These are phyloP conservation scores for Glonium stellatum DNA, from an alignment of 495 filamentous ascomycete species.

Conservation along the genomic window DNA sequence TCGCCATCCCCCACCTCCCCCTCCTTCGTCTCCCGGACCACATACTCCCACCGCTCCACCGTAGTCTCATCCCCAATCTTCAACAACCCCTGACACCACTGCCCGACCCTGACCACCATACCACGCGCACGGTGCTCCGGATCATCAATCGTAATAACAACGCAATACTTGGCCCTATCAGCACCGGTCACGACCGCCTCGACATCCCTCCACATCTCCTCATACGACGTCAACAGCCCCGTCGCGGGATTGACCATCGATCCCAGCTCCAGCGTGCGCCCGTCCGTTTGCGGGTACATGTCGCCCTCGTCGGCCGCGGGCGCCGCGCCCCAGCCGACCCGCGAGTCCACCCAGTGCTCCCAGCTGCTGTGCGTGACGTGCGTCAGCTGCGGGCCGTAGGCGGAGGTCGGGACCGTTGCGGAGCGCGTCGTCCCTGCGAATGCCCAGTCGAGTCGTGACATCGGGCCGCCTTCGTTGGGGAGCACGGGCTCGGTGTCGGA, in stretches of 20 bases:
- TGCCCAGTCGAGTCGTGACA: conserved; percentile 17
- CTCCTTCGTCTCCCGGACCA: background rate
- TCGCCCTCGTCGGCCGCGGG: conserved; percentile 17
- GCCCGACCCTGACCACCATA: conserved; percentile 18
- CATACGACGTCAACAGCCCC: conserved; percentile 5
- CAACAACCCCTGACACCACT: conserved; percentile 22
- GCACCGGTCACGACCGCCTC: background rate
- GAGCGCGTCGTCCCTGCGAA: conserved; percentile 12
- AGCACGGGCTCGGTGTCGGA: background rate
- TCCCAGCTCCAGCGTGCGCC: conserved; percentile 13
- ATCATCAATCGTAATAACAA: conserved; percentile 13
- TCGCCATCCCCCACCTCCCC: conserved; percentile 3
- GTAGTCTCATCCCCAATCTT: conserved; percentile 11
- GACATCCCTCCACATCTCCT: conserved; percentile 26
- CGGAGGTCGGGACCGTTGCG: background rate
- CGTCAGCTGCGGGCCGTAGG: background rate
- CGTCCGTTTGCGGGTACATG: conserved; percentile 14
- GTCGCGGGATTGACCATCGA: background rate
- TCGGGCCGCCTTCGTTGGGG: conserved; percentile 1
- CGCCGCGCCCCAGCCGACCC: background rate
- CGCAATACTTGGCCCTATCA: conserved; percentile 2
- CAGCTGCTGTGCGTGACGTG: conserved; percentile 7
- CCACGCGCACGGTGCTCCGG: conserved; percentile 3
- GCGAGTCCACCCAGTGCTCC: conserved; percentile 23
- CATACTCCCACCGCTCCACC: conserved; percentile 28